Percentiles rank a stretch among this genome's conserved stretches.
phyloP scores from a whole-genome alignment of 108 stramenopile genomes.

The Cylindrotheca closterium region DNA sequence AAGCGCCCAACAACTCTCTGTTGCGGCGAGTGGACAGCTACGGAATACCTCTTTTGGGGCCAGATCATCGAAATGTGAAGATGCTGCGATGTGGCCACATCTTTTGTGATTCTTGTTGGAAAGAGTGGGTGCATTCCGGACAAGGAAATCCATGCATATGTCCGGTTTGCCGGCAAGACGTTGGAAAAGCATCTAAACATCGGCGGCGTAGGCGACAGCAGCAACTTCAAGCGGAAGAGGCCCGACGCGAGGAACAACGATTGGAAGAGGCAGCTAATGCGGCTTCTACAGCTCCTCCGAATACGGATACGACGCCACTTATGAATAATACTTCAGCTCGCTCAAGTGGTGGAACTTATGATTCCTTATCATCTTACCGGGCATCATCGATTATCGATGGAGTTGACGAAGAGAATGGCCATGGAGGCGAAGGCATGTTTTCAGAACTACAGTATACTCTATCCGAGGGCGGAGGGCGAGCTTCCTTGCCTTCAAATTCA shows the following conservation, averaged over 20 bases:
- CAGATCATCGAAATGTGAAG: constrained; percentile 67
- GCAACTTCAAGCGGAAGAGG: constrained; percentile 3
- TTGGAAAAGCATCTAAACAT: constrained; percentile 45
- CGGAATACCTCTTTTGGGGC: constrained; percentile 65
- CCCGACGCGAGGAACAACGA: background rate
- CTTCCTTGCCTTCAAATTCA: no score
- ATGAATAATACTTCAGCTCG: no score
- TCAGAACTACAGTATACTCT: no score
- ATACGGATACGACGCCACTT: no score
- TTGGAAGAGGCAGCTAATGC: no score
- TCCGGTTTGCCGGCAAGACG: constrained; percentile 83
- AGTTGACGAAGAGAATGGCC: no score
- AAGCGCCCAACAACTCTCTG: background rate
- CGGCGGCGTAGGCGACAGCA: constrained; percentile 11
- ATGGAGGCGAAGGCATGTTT: no score
- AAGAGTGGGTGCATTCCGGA: constrained; percentile 72
- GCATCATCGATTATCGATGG: no score
- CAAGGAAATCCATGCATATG: constrained; percentile 79
- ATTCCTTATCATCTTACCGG: no score
- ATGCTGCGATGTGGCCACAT: constrained; percentile 87
- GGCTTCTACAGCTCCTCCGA: no score
- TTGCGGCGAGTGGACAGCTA: constrained; percentile 63
- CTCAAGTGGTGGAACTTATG: no score
- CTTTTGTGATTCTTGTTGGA: constrained; percentile 88
- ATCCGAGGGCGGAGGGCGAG: no score